phyloP scores from a whole-genome alignment of 345 rosid species.

The Camelina laxa region DNA sequence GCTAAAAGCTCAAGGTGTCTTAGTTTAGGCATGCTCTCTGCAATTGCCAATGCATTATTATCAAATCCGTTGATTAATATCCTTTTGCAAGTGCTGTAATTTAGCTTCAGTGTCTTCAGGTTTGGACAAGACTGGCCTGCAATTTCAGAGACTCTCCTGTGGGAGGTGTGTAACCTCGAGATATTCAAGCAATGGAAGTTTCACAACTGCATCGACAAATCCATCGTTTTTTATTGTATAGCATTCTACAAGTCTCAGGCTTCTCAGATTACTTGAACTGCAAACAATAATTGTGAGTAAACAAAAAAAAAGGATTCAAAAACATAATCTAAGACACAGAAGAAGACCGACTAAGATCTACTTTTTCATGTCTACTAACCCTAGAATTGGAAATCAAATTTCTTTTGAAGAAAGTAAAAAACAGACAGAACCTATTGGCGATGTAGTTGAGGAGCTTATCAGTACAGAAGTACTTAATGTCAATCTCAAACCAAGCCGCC shows the following conservation, averaged over 20 bases:
- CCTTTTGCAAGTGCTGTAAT: constrained; percentile 15
- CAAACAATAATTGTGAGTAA: neutral
- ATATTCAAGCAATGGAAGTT: constrained; percentile 49
- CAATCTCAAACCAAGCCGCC: constrained; percentile 53
- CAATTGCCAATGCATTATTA: constrained; percentile 63
- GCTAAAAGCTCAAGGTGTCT: constrained; percentile 60
- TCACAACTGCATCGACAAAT: too few relatives aligned
- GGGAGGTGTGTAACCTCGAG: constrained; percentile 38
- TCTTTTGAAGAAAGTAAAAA: neutral
- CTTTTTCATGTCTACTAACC: too few relatives aligned
- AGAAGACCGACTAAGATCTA: too few relatives aligned
- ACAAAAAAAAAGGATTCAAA: neutral
- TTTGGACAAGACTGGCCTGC: constrained; percentile 31
- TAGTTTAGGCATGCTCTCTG: constrained; percentile 55
- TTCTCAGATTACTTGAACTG: constrained; percentile 56
- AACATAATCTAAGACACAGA: too few relatives aligned
- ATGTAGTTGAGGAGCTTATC: constrained; percentile 55
- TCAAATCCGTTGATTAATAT: constrained; percentile 6
- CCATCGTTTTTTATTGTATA: constrained; percentile 42
- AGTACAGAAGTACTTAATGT: constrained; percentile 44
- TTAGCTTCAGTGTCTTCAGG: constrained; percentile 35
- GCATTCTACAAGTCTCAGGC: constrained; percentile 51
- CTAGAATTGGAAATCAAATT: too few relatives aligned
- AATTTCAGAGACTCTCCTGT: constrained; percentile 18
- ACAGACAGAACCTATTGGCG: constrained; percentile 45